phyloP scores from a whole-genome alignment of 2,329 filamentous ascomycete species.

The Coniochaeta sp. region DNA sequence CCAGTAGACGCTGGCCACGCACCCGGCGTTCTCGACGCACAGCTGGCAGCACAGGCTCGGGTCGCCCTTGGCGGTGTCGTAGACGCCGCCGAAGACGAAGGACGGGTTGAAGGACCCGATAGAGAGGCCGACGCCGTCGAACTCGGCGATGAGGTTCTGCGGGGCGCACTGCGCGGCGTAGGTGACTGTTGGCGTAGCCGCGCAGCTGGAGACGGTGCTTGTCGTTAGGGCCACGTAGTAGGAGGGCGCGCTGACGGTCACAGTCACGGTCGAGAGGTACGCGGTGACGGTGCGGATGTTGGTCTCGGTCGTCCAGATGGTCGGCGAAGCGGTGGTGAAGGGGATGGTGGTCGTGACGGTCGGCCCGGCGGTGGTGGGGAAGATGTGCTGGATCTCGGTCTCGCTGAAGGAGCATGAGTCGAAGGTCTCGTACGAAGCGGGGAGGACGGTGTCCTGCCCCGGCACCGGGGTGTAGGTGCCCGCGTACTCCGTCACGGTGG shows the following conservation, averaged over 20 bases:
- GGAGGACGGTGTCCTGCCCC: slow-evolving; percentile 14
- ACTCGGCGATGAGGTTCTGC: slow-evolving; percentile 10
- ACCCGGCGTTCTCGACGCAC: slow-evolving; percentile 18
- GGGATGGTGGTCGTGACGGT: slow-evolving; percentile 24
- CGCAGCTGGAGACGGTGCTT: slow-evolving; percentile 8
- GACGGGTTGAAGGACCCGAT: slow-evolving; percentile 8
- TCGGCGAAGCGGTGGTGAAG: slow-evolving; percentile 12
- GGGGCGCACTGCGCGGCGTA: slow-evolving; percentile 18
- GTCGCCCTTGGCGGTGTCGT: slow-evolving; percentile 3
- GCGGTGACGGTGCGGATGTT: neutral
- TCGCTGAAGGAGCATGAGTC: slow-evolving; percentile 12
- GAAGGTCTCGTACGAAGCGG: slow-evolving; percentile 5
- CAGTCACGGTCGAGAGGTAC: neutral
- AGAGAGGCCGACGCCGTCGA: slow-evolving; percentile 11
- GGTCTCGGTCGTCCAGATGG: neutral
- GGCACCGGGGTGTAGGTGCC: slow-evolving; percentile 15
- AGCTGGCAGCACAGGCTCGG: slow-evolving; percentile 18
- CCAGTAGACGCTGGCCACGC: slow-evolving; percentile 8
- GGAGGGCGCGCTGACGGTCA: neutral
- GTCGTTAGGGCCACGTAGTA: slow-evolving; percentile 11
- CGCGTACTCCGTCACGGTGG: slow-evolving; percentile 16
- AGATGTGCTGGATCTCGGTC: slow-evolving; percentile 7
- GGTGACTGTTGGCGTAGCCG: slow-evolving; percentile 5
- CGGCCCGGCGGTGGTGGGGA: slow-evolving; percentile 20
- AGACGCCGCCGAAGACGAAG: slow-evolving; percentile 1